Evolutionary conservation across 2,329 filamentous ascomycete genomes (phyloP), one percentile per base, ranked within the genome.

Genomic region (Chaetothyriales sp.): DNA sequence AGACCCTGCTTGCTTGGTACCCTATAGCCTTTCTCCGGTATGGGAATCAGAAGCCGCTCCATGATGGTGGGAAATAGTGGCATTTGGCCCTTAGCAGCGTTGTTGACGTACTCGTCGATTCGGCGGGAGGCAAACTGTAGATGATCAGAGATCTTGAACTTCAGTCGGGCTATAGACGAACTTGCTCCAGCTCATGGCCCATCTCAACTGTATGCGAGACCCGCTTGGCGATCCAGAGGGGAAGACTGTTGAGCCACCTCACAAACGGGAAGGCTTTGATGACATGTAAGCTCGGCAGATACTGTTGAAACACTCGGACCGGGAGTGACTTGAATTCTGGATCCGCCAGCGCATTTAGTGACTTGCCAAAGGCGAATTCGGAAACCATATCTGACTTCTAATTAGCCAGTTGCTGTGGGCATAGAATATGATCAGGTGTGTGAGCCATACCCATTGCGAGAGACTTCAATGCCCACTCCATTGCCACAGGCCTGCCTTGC

Each of bases 21-120:
- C 57, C 56, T 5, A 25, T 43, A 19, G 44, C 48, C 15, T 55
- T 51, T n/a, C 57, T 47, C 2, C 66, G 59, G 13, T 53, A n/a
- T 46, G 40, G 52, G 47, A 8, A 50, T 28, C 10, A 58, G 46
- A n/a, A 58, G 52, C 22, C 50, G 46, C 28, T 57, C 47, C 44
- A 57, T 57, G 48, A 57, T 58, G 45, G 56, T 58, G 25, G 47
- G 49, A 47, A 51, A 50, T 6, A 46, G 33, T 15, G 10, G 19
- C 25, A 18, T 15, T 18, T 44, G 22, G 43, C 40, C 20, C 6
- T 18, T 22, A 13, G 37, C 47, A n/a, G 28, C n/a, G 18, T 47
- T 22, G n/a, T 33, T 43, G 13, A 50, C 47, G 10, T 29, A 18
- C 25, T 48, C 48, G 19, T 18, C n/a, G 22, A 48, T 37, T 19